phyloP scores from a whole-genome alignment of 2,329 filamentous ascomycete species.

The Aureobasidium sp. region DNA sequence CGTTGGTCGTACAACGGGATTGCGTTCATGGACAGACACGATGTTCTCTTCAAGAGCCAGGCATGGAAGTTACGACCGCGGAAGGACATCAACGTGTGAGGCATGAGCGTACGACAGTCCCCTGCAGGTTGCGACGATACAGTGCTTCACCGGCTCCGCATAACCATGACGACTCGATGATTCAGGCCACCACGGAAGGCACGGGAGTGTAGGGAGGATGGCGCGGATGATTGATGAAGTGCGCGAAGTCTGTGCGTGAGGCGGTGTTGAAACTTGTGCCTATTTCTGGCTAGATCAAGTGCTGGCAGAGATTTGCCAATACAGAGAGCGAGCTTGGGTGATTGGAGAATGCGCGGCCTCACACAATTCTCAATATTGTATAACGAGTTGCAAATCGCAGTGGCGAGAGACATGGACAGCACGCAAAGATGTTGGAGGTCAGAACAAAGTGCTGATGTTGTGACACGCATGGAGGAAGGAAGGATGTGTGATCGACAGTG shows the following conservation, averaged over 20 bases:
- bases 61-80: neutral
- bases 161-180: neutral
- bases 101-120: neutral
- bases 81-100: neutral
- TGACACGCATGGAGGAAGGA: neutral
- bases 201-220: neutral
- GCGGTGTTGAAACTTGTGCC: constrained; percentile 7
- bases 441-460: neutral
- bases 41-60: neutral
- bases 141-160: neutral
- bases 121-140: neutral
- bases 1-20: neutral
- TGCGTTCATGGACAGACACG: neutral
- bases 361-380: neutral
- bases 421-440: neutral
- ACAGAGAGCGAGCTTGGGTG: neutral
- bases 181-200: constrained; percentile 2
- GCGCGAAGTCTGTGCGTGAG: neutral
- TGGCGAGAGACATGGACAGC: too few relatives aligned
- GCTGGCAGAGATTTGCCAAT: constrained; percentile 8
- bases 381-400: too few relatives aligned
- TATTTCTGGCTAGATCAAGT: neutral
- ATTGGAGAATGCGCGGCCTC: neutral
- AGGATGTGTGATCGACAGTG: neutral
- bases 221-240: neutral